Base-by-base conservation (phyloP, 1,284 basidiomycete genomes). In the Phlebopus sp. region DNA sequence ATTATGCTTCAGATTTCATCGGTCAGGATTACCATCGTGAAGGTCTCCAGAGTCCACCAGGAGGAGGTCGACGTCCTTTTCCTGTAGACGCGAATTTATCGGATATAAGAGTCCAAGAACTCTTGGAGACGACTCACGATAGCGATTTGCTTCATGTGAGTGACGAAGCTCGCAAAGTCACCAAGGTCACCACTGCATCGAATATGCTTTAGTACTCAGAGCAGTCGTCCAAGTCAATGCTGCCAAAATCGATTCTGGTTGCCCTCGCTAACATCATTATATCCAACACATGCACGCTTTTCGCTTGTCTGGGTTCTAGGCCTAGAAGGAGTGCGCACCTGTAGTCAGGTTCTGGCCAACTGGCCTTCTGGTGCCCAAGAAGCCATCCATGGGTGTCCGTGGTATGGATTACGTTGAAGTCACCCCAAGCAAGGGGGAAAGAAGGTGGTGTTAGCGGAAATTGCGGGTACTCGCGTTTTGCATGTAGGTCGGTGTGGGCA, bases 311-410 rank as follows among this genome's bases (percentile, higher is more conserved):
- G 11, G 18, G 32, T 17, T 29, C 27, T 4, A 29, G 27, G 27
- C 7, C 37, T 15, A 19, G 34, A 35, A 44, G 21, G 23, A 11
- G 27, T n/a, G 55, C 68, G 47, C 45, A 76, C 79, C 80, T 84
- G 63, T 85, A 88, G 59, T 89, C 86, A 1, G 87, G 87, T 55
- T 90, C 87, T 0, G 86, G 86, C 58, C 78, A 79, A 4, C 76
- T 78, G 1, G 67, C 18, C 57, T 88, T 84, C 55, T 85, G 82
- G 67, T 90, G 86, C 3, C 87, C 86, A 21, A 87, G 74, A 5
- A 89, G 69, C 86, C 86, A 89, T 21, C 87, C 89, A 66, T 92
- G 90, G 37, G 78, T 84, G 62, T 92, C 90, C 0, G 90, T 92
- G 18, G 89, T 90, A 61, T 90, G 86, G 43, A 92, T 57, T 36